Evolutionary conservation across 768 basidiomycete species (phyloP).

Genomic region (Roridomyces roridus): DNA sequence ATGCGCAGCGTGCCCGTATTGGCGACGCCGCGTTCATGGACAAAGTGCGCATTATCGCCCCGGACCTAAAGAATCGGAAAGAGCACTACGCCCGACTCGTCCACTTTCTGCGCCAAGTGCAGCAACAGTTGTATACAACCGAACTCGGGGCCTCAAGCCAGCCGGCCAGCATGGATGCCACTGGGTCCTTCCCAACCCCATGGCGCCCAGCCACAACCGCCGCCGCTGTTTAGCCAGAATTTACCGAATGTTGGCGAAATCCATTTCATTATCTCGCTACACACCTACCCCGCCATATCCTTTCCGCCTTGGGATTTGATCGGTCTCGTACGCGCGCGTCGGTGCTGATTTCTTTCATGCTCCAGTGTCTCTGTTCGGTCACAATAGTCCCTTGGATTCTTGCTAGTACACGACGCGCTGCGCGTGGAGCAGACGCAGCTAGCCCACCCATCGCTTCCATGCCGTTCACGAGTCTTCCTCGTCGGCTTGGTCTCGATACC

Average conservation of each 20-base stretch:
- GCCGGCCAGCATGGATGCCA: slow-evolving; percentile 21
- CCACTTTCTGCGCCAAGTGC: slow-evolving; percentile 32
- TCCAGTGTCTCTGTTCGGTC: no score
- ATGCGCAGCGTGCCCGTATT: slow-evolving; percentile 26
- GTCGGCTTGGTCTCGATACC: no score
- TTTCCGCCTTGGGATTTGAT: no score
- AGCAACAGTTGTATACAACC: slow-evolving; percentile 21
- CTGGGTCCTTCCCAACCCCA: slow-evolving; percentile 18
- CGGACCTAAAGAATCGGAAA: slow-evolving; percentile 40
- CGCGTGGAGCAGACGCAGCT: no score
- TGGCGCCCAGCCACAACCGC: slow-evolving; percentile 15
- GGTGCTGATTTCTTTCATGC: no score
- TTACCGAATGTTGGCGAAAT: slow-evolving; percentile 15
- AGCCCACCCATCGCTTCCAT: no score
- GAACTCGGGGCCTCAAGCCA: background rate
- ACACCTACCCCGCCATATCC: no score
- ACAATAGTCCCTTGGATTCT: no score
- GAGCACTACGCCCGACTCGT: slow-evolving; percentile 46
- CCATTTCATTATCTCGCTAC: no score
- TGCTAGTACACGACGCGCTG: no score
- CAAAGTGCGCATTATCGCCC: slow-evolving; percentile 30
- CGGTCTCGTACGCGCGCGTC: no score
- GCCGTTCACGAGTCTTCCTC: no score
- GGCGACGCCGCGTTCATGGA: slow-evolving; percentile 27
- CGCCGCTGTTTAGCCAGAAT: slow-evolving; percentile 19